Base-by-base conservation (phyloP, 192 early-diverging fungal species). In the Linnemannia schmuckeri region DNA sequence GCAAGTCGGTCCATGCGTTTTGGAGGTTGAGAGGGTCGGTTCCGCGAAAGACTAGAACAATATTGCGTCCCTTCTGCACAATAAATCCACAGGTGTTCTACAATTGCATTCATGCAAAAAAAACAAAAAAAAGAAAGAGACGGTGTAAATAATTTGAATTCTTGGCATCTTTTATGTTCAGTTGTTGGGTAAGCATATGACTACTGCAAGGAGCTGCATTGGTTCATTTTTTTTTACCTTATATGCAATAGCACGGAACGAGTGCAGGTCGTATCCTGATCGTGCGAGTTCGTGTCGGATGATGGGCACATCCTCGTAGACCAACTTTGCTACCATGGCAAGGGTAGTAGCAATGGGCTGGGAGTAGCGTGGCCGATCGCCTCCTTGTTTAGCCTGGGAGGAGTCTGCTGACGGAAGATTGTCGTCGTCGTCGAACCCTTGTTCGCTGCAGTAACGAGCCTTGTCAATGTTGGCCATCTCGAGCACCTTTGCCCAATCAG, bases 21-120 rank as follows among this genome's bases (percentile, higher is more conserved):
- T 91, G 90, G 40, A 93, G 89, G 73, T 93, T 93, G 38, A 93
- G 75, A 38, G 92, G 92, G 77, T 93, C 91, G 5, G 92, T 89
- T 52, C 90, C 92, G 73, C 92, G 89, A 54, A 93, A 93, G 27
- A 93, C 92, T 7, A 93, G 70, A 7, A 93, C 55, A 70, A 91
- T 91, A n/a, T 91, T 88, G 72, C 91, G 85, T 49, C 91, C 89
- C 57, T 91, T 93, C 71, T 91, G 90, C 12, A 89, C 88, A 76
- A 90, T 88, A 69, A 88, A 93, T 30, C 88, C 90, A 71, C 89
- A 90, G 12, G 90, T 82, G 54, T 93, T 93, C 90, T 91, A 70
- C 33, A 42, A 41, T 35, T 47, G 24, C 6, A 63, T 82, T 49
- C 42, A 68, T 52, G 52, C 46, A 44, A 57, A 75, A n/a, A 54